Percentiles rank a stretch among this genome's conserved stretches.
Evolutionary conservation across 179 eudicot species (phyloP).

Genomic region (Nepenthes alata): DNA sequence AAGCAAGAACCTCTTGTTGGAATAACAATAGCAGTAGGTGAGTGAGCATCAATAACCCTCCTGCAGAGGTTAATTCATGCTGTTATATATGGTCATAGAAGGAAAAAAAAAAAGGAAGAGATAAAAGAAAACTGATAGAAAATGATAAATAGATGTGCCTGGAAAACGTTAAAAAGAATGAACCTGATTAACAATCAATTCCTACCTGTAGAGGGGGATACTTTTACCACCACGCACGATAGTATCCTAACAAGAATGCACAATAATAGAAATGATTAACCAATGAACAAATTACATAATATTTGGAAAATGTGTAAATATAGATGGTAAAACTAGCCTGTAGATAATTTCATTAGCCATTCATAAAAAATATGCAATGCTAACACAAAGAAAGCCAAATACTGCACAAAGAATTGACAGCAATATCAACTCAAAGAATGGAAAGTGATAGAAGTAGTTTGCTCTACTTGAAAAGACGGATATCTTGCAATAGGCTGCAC

Average conservation of each 20-base stretch:
- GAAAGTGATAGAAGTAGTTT: too few species aligned
- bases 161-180: slow-evolving; percentile 3
- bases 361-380: too few species aligned
- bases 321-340: too few species aligned
- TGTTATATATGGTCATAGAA: not conserved
- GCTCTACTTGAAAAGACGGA: too few species aligned
- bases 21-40: slow-evolving; percentile 81
- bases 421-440: too few species aligned
- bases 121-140: not conserved
- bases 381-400: too few species aligned
- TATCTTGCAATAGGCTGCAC: too few species aligned
- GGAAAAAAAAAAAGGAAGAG: not conserved
- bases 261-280: slow-evolving; percentile 1
- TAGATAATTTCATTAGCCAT: not conserved
- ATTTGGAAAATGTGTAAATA: too few species aligned
- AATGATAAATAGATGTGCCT: not conserved
- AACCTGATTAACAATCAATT: too few species aligned
- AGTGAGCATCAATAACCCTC: slow-evolving; percentile 73
- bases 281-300: not conserved
- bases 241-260: slow-evolving; percentile 39
- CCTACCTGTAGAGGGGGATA: slow-evolving; percentile 79
- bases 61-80: slow-evolving; percentile 30
- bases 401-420: too few species aligned
- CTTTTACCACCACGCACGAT: slow-evolving; percentile 75
- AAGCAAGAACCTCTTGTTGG: slow-evolving; percentile 38